Evolutionary conservation across 1,139 yeast species (phyloP).

Genomic region (Blastobotrys proliferans): DNA sequence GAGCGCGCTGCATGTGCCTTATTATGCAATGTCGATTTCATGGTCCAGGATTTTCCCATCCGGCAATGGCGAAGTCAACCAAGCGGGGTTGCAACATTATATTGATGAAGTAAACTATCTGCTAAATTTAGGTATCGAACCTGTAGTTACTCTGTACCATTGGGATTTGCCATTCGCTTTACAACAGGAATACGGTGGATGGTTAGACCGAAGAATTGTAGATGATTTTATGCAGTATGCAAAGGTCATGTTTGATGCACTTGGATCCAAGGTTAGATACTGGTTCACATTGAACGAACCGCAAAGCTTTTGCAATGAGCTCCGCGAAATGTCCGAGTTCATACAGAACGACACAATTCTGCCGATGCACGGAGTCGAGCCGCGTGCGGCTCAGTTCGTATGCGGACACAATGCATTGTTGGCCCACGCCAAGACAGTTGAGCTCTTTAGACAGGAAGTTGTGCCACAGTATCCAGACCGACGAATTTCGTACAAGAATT

Average conservation of each 20-base stretch:
- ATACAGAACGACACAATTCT: no score
- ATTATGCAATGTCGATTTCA: slow-evolving; percentile 37
- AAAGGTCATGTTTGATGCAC: slow-evolving; percentile 35
- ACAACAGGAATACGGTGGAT: slow-evolving; percentile 31
- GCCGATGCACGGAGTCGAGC: not conserved
- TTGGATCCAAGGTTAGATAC: slow-evolving; percentile 35
- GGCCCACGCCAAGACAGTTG: slow-evolving; percentile 34
- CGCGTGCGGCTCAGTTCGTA: no score
- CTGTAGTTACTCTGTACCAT: slow-evolving; percentile 36
- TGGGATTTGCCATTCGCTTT: slow-evolving; percentile 37
- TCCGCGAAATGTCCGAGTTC: slow-evolving; percentile 11
- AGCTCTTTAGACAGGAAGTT: slow-evolving; percentile 33
- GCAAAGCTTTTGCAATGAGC: slow-evolving; percentile 12
- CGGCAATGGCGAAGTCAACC: slow-evolving; percentile 33
- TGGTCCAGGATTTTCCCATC: slow-evolving; percentile 39
- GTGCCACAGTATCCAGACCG: slow-evolving; percentile 24
- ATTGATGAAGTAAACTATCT: slow-evolving; percentile 35
- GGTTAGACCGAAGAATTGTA: slow-evolving; percentile 31
- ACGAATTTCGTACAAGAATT: slow-evolving; percentile 23
- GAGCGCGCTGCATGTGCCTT: slow-evolving; percentile 37
- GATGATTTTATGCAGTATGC: slow-evolving; percentile 38
- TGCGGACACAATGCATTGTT: slow-evolving; percentile 33
- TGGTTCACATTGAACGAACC: slow-evolving; percentile 38
- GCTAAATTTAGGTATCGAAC: slow-evolving; percentile 32
- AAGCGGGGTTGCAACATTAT: slow-evolving; percentile 36